Evolutionary conservation across 176 grass and related monocot genomes (phyloP).

Genomic region (Triticum dicoccoides): DNA sequence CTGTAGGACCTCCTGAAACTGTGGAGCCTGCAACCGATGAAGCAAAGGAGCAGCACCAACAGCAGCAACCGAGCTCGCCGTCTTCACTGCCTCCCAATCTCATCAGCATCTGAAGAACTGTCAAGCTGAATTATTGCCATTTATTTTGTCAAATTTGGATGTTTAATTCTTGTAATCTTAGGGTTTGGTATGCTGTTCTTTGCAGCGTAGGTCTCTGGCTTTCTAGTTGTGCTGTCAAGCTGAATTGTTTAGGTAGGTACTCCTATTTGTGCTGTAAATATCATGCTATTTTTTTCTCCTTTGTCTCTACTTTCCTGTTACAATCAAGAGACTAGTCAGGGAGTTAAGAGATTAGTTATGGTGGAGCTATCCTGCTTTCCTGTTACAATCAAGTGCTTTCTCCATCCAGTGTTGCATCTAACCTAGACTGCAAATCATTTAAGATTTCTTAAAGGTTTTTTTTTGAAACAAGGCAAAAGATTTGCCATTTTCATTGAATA

Average conservation of each 20-base stretch:
- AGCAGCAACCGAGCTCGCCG: slow-evolving; percentile 14
- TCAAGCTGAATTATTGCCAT: not conserved
- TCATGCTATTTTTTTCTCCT: slow-evolving; percentile 8
- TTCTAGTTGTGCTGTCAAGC: slow-evolving; percentile 32
- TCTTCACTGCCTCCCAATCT: slow-evolving; percentile 44
- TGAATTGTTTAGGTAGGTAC: not conserved
- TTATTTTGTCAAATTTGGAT: not conserved
- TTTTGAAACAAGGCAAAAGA: too few species aligned
- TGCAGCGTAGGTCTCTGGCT: slow-evolving; percentile 29
- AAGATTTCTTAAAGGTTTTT: not conserved
- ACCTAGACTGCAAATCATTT: slow-evolving; percentile 8
- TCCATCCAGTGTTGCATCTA: slow-evolving; percentile 1
- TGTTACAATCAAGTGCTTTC: slow-evolving; percentile 8
- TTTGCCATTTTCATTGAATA: too few species aligned
- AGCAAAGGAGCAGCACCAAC: slow-evolving; percentile 38
- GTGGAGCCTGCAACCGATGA: slow-evolving; percentile 31
- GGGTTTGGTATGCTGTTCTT: slow-evolving; percentile 13
- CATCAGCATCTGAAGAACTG: slow-evolving; percentile 69
- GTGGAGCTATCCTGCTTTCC: not conserved
- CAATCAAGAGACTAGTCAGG: slow-evolving; percentile 4
- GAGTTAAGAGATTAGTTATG: slow-evolving; percentile 1
- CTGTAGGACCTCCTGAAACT: not conserved
- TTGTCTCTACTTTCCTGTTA: slow-evolving; percentile 28
- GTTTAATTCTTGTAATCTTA: slow-evolving; percentile 15
- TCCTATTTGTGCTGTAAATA: slow-evolving; percentile 31